Base-by-base conservation (phyloP, 2,329 filamentous ascomycete genomes). In the Exophiala sp. region DNA sequence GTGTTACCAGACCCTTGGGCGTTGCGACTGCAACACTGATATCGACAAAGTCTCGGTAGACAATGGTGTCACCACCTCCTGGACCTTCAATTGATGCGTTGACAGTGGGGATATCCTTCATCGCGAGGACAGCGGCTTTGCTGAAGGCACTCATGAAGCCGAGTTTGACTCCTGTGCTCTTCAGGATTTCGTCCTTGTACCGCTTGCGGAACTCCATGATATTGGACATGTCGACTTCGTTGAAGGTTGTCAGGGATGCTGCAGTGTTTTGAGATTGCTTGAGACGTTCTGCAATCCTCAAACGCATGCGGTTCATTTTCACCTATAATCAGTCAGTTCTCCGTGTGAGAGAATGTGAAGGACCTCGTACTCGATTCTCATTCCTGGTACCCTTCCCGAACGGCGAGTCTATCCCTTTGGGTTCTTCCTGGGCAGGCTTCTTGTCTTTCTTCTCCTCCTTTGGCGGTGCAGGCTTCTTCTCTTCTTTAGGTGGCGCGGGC, bases 141-240 rank as follows among this genome's bases (percentile, higher is more conserved):
- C 92, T 89, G 75, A 99, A 99, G 52, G 92, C 92, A 71, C 91
- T 94, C 92, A 99, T 97, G 79, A 97, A 99, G n/a, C 94, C 94
- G 50, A 99, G 86, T 79, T 97, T 99, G 54, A 97, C 88, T 41
- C 91, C 92, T 8, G 89, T 94, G 79, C 92, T 95, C 82, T 97
- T 96, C 54, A 97, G 78, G 18, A 96, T 78, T 55, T 96, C 91
- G 56, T 97, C 92, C 79, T 97, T 97, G 82, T 97, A 97, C 43
- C 91, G 79, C 74, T 95, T 96, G 65, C 94, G 88, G 78, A 99
- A 92, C 60, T 96, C 90, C 87, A 97, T 96, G 46, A 99, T 79
- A 18, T 88, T 89, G 32, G 92, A 95, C 94, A 99, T 99, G 72
- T 99, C 94, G 58, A 99, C 94, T 75, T 97, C 92, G 73, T 99